Base-by-base conservation (phyloP, 192 early-diverging fungal genomes). In the Coemansia pectinata region DNA sequence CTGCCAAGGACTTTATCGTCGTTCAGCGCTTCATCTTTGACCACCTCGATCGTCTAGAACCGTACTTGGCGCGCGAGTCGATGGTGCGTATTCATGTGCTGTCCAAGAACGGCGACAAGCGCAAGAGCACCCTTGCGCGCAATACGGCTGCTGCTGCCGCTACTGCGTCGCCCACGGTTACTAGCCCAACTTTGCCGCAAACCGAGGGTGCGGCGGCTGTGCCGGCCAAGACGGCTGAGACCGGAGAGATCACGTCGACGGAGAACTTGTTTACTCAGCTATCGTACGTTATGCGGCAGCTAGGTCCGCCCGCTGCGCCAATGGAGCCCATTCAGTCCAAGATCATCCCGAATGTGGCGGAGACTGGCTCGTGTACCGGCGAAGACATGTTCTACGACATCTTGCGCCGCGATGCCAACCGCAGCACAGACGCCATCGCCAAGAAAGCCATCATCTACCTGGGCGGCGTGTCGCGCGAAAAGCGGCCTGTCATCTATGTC, bases 401-500 rank as follows among this genome's bases (percentile, higher is more conserved):
- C 55, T 87, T 94, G 86, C 87, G 84, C 14, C 84, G 92, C 69
- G 89, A 92, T 70, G 79, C 84, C 6, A 82, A 83, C 58, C 87
- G 91, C 50, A 87, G 71, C 69, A 85, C 87, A 0, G 93, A 94
- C n/a, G 63, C 87, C 3, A 85, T 94, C 33, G 78, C 82, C 17
- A 86, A 87, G 19, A 91, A 91, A 60, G 86, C 87, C 38, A 86
- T 94, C 15, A 89, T 96, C 67, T 97, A 93, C 63, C 91, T 92
- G 65, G 93, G 91, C 21, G 92, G 91, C 2, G 53, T 87, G 14
- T 95, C 94, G 33, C 89, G 89, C 59, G 88, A 89, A 36, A 85
- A 89, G 62, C 83, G 91, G 47, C 92, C 91, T 0, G 92, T 97
- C 1, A 85, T 95, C 57, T 97, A 96, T 78, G 91, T 90, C 75